Conservation (phyloP, 805 yeast species). For the Brettanomyces anomalus region DNA sequence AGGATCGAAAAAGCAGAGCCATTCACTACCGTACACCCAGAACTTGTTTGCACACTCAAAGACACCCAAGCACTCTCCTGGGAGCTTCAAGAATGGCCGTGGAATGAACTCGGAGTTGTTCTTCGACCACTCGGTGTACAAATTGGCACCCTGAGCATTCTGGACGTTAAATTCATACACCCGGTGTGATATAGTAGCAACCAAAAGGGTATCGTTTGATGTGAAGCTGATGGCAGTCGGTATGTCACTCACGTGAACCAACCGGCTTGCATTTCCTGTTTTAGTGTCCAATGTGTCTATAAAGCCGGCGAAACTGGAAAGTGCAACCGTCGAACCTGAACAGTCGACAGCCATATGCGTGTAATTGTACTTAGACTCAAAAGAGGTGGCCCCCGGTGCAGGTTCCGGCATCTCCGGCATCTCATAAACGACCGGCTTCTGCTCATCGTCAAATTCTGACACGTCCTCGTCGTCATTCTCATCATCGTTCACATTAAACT, state of each 20-base stretch:
- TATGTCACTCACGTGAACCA: slow-evolving; percentile 51
- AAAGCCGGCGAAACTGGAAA: slow-evolving; percentile 58
- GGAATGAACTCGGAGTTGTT: slow-evolving; percentile 72
- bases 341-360: slow-evolving; percentile 42
- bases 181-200: slow-evolving; percentile 66
- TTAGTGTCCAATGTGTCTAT: slow-evolving; percentile 41
- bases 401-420: slow-evolving; percentile 13
- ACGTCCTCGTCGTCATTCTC: slow-evolving; percentile 25
- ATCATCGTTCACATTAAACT: slow-evolving; percentile 31
- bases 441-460: slow-evolving; percentile 33
- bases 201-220: slow-evolving; percentile 38
- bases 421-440: slow-evolving; percentile 22
- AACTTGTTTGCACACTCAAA: slow-evolving; percentile 39
- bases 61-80: slow-evolving; percentile 67
- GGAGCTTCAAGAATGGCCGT: slow-evolving; percentile 41
- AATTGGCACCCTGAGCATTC: slow-evolving; percentile 11
- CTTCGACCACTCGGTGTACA: slow-evolving; percentile 72
- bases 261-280: slow-evolving; percentile 24
- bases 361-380: slow-evolving; percentile 36
- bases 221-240: slow-evolving; percentile 60
- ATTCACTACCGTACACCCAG: slow-evolving; percentile 85
- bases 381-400: background rate
- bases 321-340: slow-evolving; percentile 37
- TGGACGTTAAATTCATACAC: slow-evolving; percentile 57
- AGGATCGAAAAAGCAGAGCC: slow-evolving; percentile 72